phyloP scores from a whole-genome alignment of 805 yeast species.

The Sugiyamaella chiloensis region DNA sequence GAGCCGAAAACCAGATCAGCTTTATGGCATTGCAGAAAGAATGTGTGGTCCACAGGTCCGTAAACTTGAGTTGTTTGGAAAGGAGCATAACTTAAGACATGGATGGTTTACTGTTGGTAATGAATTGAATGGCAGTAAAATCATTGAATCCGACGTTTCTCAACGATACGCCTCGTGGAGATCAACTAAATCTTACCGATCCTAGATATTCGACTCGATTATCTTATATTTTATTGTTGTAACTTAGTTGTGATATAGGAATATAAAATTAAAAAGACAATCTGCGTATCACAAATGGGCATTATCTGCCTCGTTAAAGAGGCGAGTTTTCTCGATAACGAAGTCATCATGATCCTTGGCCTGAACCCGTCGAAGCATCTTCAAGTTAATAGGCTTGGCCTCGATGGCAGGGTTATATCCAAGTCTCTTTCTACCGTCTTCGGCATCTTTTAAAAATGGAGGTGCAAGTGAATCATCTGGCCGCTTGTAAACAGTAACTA shows the following conservation, averaged over 20 bases:
- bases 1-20: slow-evolving; percentile 86
- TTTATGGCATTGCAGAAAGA: slow-evolving; percentile 81
- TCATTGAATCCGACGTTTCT: slow-evolving; percentile 43
- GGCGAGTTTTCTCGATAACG: not conserved
- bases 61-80: slow-evolving; percentile 85
- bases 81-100: slow-evolving; percentile 78
- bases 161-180: slow-evolving; percentile 17
- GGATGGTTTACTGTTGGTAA: slow-evolving; percentile 89
- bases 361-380: slow-evolving; percentile 9
- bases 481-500: slow-evolving; percentile 24
- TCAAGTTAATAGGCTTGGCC: slow-evolving; percentile 11
- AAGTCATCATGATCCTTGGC: slow-evolving; percentile 4
- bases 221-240: too few species aligned
- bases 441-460: slow-evolving; percentile 8
- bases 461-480: slow-evolving; percentile 22
- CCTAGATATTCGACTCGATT: too few species aligned
- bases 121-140: slow-evolving; percentile 58
- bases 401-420: slow-evolving; percentile 29
- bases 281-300: slow-evolving; percentile 8
- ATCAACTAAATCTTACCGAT: too few species aligned
- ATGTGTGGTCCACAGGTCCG: slow-evolving; percentile 73
- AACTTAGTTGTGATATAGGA: too few species aligned
- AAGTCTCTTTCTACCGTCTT: slow-evolving; percentile 23
- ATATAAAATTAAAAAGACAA: too few species aligned
- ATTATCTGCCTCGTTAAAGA: not conserved